Conservation (phyloP, 257 asterid genomes). For the Nicotiana noctiflora region DNA sequence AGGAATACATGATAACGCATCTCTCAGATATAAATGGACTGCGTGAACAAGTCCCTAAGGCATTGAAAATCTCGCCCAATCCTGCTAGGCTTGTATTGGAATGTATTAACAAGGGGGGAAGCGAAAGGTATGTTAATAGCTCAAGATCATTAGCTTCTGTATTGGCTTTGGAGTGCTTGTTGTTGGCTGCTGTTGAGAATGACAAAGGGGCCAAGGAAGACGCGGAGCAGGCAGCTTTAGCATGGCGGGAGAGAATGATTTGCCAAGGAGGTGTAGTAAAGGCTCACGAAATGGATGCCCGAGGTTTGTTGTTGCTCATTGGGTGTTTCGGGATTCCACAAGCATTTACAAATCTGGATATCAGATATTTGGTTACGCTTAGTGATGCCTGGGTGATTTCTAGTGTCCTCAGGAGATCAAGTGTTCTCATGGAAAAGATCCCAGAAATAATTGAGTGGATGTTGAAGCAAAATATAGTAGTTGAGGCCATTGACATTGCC, state of each 20-base stretch:
- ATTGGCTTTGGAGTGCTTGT: constrained; percentile 53
- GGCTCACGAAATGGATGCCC: constrained; percentile 61
- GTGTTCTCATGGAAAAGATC: constrained; percentile 41
- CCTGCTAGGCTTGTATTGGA: constrained; percentile 61
- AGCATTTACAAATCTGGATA: constrained; percentile 40
- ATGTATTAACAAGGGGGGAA: constrained; percentile 63
- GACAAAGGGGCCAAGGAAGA: constrained; percentile 33
- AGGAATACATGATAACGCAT: constrained; percentile 38
- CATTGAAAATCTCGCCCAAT: constrained; percentile 46
- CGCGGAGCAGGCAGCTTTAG: constrained; percentile 48
- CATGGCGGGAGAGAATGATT: constrained; percentile 68
- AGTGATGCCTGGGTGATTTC: constrained; percentile 39
- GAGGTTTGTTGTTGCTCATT: constrained; percentile 66
- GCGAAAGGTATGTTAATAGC: constrained; percentile 34
- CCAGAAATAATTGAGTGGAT: constrained; percentile 50
- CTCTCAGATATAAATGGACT: constrained; percentile 32
- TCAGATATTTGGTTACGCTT: constrained; percentile 45
- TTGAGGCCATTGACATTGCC: constrained; percentile 61
- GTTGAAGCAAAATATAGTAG: constrained; percentile 52
- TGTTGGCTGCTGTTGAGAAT: constrained; percentile 46
- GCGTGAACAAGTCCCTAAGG: constrained; percentile 60
- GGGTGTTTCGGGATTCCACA: constrained; percentile 64
- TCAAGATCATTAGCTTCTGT: constrained; percentile 64
- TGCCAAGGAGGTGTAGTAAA: constrained; percentile 53
- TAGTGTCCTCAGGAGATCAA: constrained; percentile 43